These are phyloP conservation scores for Salix suchowensis DNA, from an alignment of 345 rosid species.

Conservation along the genomic window DNA sequence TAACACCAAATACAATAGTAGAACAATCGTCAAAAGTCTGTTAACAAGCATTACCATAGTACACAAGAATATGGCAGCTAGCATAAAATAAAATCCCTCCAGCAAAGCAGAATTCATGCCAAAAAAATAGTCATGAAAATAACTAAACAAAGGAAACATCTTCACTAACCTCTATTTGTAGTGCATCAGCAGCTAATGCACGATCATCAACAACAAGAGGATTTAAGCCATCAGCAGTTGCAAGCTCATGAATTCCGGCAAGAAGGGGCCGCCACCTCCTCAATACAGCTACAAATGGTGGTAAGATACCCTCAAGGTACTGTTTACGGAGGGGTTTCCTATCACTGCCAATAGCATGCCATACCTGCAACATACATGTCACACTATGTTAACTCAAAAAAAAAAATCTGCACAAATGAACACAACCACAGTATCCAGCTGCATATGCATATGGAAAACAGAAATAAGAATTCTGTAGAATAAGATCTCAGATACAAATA, in stretches of 20 bases:
- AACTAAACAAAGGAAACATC: not conserved
- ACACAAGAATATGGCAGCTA: not conserved
- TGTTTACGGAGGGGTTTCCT: slow-evolving; percentile 81
- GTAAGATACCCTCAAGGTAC: slow-evolving; percentile 88
- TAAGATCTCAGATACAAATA: slow-evolving; percentile 12
- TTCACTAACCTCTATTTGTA: slow-evolving; percentile 75
- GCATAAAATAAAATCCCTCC: not conserved
- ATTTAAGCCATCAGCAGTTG: slow-evolving; percentile 91
- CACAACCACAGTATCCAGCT: slow-evolving; percentile 11
- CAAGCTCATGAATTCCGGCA: slow-evolving; percentile 97
- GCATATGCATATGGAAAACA: slow-evolving; percentile 9
- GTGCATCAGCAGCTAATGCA: slow-evolving; percentile 89
- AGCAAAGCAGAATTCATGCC: not conserved
- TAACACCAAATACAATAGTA: not conserved
- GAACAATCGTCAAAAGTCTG: not conserved
- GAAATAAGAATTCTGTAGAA: not conserved
- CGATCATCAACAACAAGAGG: slow-evolving; percentile 94
- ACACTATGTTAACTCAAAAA: slow-evolving; percentile 9
- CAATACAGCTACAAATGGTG: slow-evolving; percentile 94
- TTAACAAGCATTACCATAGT: not conserved
- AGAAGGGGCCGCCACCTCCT: slow-evolving; percentile 98
- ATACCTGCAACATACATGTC: slow-evolving; percentile 52
- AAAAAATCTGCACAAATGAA: slow-evolving; percentile 8
- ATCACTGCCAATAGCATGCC: slow-evolving; percentile 93
- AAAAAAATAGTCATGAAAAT: not conserved